Base-by-base conservation (phyloP, 2,329 filamentous ascomycete genomes). In the Hypoxylon sp. region DNA sequence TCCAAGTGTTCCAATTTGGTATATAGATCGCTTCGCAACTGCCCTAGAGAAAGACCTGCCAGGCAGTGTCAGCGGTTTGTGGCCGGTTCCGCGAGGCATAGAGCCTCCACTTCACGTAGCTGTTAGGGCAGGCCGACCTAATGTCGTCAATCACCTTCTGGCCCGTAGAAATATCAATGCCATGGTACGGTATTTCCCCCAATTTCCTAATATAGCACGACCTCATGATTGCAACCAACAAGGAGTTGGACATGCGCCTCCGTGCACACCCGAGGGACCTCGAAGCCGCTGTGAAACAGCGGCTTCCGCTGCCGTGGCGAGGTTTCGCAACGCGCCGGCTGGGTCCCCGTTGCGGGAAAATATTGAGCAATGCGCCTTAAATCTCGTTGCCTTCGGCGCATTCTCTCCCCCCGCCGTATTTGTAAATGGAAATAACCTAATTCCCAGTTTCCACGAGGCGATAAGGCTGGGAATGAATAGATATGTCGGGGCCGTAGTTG, bases 71-170 rank as follows among this genome's bases (percentile, higher is more conserved):
- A 65, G 61, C 17, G 49, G 20, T 2, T 13, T 51, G 8, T 56
- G 50, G 10, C 8, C 20, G 2, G 11, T 14, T 6, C n/a, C 6
- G 7, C 48, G 44, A n/a, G 0, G 1, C 0, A 4, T 46, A 6
- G 50, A 50, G 35, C 62, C 62, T 10, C 49, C 42, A 8, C n/a
- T 61, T 13, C 50, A 55, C 20, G 10, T n/a, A 4, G 62, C 62
- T 8, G 44, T 60, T 5, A 49, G 62, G 17, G 2, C 2, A 42
- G 62, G 62, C 14, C 50, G 42, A 14, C 3, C 13, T 6, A 50
- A 56, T 6, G 20, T 33, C 13, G 30, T 65, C 6, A 31, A 17
- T 2, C 0, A 11, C 10, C 42, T 61, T 22, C 8, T 64, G 4
- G 1, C 1, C 11, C 11, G 13, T 25, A 10, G 27, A 27, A n/a